Evolutionary conservation across 2,329 filamentous ascomycete genomes (phyloP), one percentile per base, ranked within the genome.

Genomic region (Coniochaeta sp.): DNA sequence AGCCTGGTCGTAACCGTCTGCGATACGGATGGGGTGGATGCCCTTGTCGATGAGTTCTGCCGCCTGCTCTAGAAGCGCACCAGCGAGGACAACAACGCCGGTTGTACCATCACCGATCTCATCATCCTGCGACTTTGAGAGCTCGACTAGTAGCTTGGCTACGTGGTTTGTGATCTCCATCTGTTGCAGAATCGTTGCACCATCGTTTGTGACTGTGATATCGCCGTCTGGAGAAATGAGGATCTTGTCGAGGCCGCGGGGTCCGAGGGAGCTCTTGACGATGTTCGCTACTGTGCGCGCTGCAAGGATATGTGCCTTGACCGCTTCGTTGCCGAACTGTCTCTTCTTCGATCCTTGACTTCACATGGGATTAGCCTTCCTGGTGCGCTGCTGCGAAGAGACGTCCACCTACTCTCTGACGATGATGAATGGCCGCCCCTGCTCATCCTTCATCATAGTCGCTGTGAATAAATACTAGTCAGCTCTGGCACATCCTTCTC

Each of bases 161-260:
- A 99, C 92, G 76, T 98, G 93, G 82, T 99, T 98, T 68, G 91
- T 90, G 68, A 99, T 93, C 80, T 99, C 95, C 95, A 99, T 99
- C 84, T 96, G 92, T 69, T 91, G 89, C 67, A 99, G 82, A 70
- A 99, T 99, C 54, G 95, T 99, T 60, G 96, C 96, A 70, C 95
- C 95, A 79, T 99, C 95, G 80, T 99, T 99, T 67, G 95, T 99
- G 64, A 99, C 92, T 64, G 95, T 99, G 75, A 99, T 99, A 77
- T 99, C 95, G 74, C 95, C 95, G 74, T 99, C 95, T 63, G 95
- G 90, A 58, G 95, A 99, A 70, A 99, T 99, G 69, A 99, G 85
- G 73, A 99, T 99, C 82, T 99, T 99, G 82, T 99, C 95, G 72
- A 99, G 87, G 65, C 95, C 95, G 68, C 95, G 89, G 59, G 95